These are phyloP conservation scores for Hansenula lynferdii DNA, from an alignment of 1,139 yeast species.

Conservation along the genomic window DNA sequence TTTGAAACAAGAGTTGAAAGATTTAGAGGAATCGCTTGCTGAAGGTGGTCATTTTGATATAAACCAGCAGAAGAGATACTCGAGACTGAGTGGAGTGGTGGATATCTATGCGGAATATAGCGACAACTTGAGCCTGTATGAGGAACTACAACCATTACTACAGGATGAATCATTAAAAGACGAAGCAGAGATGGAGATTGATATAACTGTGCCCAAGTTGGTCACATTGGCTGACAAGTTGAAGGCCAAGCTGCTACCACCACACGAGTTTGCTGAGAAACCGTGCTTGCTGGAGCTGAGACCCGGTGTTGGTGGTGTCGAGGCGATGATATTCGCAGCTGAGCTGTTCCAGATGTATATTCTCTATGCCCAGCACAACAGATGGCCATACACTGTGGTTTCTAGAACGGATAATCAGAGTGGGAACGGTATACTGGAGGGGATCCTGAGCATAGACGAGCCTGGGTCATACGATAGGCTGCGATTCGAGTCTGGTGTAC, in stretches of 20 bases:
- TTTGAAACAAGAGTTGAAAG: conserved; percentile 44
- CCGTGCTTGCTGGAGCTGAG: conserved; percentile 81
- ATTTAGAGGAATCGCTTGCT: conserved; percentile 39
- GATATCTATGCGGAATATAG: conserved; percentile 48
- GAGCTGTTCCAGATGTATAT: conserved; percentile 81
- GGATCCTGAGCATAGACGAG: conserved; percentile 66
- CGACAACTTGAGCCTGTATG: conserved; percentile 26
- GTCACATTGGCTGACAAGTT: conserved; percentile 37
- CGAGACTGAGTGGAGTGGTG: conserved; percentile 49
- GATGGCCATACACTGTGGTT: conserved; percentile 64
- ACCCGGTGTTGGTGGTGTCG: conserved; percentile 98
- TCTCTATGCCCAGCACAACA: conserved; percentile 56
- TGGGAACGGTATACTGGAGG: conserved; percentile 71
- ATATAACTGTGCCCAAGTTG: conserved; percentile 25
- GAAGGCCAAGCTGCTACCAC: conserved; percentile 62
- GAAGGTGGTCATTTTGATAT: conserved; percentile 46
- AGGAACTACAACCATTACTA: conserved; percentile 34
- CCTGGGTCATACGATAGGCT: conserved; percentile 73
- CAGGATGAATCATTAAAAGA: conserved; percentile 29
- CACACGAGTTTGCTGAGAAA: conserved; percentile 70
- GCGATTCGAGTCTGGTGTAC: conserved; percentile 92
- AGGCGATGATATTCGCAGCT: conserved; percentile 80
- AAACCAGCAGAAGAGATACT: conserved; percentile 50
- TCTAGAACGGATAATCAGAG: conserved; percentile 50
- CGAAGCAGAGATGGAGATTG: conserved; percentile 33